phyloP scores from a whole-genome alignment of 305 asterid species.

The Ruellia speciosa region DNA sequence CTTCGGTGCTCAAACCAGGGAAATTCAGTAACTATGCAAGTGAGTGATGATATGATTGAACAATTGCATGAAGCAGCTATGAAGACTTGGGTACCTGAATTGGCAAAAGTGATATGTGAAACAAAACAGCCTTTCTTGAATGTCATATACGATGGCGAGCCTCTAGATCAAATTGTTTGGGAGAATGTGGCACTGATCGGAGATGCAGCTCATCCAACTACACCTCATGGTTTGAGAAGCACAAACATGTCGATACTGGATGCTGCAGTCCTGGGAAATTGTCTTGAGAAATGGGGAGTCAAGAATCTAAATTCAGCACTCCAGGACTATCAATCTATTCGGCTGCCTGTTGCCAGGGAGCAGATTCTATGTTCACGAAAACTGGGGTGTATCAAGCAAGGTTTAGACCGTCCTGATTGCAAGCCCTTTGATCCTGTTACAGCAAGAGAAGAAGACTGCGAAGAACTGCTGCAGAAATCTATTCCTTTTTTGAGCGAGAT shows the following conservation, averaged over 20 bases:
- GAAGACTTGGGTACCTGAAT: slow-evolving; percentile 62
- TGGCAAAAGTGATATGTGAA: slow-evolving; percentile 45
- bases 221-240: slow-evolving; percentile 72
- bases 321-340: slow-evolving; percentile 54
- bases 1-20: slow-evolving; percentile 38
- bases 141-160: slow-evolving; percentile 66
- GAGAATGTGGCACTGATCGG: slow-evolving; percentile 58
- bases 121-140: slow-evolving; percentile 61
- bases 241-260: slow-evolving; percentile 80
- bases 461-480: slow-evolving; percentile 56
- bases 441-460: slow-evolving; percentile 45
- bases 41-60: slow-evolving; percentile 46
- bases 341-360: slow-evolving; percentile 46
- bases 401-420: slow-evolving; percentile 32
- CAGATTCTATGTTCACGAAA: slow-evolving; percentile 65
- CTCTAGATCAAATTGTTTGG: slow-evolving; percentile 45
- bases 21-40: slow-evolving; percentile 66
- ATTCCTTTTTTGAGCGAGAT: slow-evolving; percentile 54
- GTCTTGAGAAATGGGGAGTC: slow-evolving; percentile 49
- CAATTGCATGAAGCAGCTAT: slow-evolving; percentile 53
- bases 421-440: slow-evolving; percentile 34
- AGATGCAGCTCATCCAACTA: slow-evolving; percentile 79
- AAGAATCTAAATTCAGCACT: slow-evolving; percentile 43
- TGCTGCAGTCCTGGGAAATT: slow-evolving; percentile 69
- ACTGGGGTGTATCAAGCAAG: slow-evolving; percentile 72